Conservation (phyloP, 2,329 filamentous ascomycete species). For the Aspergillus flavus region DNA sequence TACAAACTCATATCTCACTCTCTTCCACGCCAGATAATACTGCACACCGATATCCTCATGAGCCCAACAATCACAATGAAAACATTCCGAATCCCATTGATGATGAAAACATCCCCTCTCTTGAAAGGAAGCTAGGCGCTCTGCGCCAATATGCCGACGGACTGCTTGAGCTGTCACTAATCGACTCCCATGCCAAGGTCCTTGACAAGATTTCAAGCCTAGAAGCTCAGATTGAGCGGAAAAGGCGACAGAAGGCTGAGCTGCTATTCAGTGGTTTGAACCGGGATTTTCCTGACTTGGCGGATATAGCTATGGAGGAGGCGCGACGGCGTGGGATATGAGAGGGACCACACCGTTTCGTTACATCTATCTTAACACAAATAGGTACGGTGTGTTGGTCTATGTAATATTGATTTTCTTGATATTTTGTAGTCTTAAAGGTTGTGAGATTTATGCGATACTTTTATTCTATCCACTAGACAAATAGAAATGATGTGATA, state of each 20-base stretch:
- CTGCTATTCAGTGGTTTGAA: slow-evolving; percentile 16
- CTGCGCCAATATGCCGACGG: slow-evolving; percentile 28
- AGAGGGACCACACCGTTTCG: not conserved
- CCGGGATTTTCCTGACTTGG: slow-evolving; percentile 25
- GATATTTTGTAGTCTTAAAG: too few relatives aligned
- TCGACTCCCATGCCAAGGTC: slow-evolving; percentile 27
- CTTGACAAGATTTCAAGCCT: slow-evolving; percentile 23
- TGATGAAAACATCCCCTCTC: slow-evolving; percentile 16
- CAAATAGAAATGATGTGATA: not conserved
- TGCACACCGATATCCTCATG: not conserved
- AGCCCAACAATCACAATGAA: not conserved
- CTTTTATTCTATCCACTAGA: not conserved
- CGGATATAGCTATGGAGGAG: slow-evolving; percentile 21
- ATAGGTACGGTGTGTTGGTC: too few relatives aligned
- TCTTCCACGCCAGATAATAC: slow-evolving; percentile 1
- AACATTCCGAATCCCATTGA: not conserved
- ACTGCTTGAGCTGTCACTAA: slow-evolving; percentile 27
- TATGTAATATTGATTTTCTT: not conserved
- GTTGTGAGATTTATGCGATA: not conserved
- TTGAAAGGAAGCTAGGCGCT: slow-evolving; percentile 24
- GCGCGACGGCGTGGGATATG: slow-evolving; percentile 21
- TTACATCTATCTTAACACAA: not conserved
- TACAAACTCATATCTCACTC: not conserved
- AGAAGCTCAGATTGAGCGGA: slow-evolving; percentile 21
- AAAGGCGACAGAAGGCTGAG: slow-evolving; percentile 21